Evolutionary conservation across 306 rosid species (phyloP).

Genomic region (Quercus wislizeni): DNA sequence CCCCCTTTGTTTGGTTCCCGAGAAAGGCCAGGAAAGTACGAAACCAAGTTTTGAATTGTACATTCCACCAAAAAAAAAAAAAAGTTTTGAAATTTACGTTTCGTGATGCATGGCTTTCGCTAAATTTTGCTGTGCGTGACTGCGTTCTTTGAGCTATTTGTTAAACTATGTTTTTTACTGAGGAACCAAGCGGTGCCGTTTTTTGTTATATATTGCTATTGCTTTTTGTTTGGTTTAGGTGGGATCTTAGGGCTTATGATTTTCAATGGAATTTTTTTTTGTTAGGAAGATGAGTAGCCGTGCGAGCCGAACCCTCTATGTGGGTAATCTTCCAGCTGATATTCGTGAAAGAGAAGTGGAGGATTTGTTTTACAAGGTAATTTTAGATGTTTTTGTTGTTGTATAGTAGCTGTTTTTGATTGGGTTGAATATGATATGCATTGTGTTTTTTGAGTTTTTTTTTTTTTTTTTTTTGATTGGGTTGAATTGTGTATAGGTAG

Average conservation of each 20-base stretch:
- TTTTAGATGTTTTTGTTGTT: background rate
- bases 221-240: background rate
- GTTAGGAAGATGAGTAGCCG: constrained; percentile 80
- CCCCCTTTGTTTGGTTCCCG: background rate
- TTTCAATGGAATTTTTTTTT: background rate
- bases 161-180: background rate
- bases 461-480: too few species aligned
- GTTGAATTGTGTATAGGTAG: background rate
- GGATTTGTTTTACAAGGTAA: constrained; percentile 88
- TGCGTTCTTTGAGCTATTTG: background rate
- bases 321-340: constrained; percentile 98
- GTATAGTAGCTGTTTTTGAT: background rate
- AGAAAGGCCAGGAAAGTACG: background rate
- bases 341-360: constrained; percentile 99
- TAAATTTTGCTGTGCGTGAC: background rate
- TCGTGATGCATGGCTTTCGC: background rate
- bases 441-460: background rate
- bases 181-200: background rate
- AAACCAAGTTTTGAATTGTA: background rate
- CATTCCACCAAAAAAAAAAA: too few species aligned
- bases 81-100: background rate
- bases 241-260: background rate
- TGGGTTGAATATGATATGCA: background rate
- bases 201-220: background rate
- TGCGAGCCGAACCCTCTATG: constrained; percentile 86